Base-by-base conservation (phyloP, 2,329 filamentous ascomycete genomes). In the Cercospora sp. region DNA sequence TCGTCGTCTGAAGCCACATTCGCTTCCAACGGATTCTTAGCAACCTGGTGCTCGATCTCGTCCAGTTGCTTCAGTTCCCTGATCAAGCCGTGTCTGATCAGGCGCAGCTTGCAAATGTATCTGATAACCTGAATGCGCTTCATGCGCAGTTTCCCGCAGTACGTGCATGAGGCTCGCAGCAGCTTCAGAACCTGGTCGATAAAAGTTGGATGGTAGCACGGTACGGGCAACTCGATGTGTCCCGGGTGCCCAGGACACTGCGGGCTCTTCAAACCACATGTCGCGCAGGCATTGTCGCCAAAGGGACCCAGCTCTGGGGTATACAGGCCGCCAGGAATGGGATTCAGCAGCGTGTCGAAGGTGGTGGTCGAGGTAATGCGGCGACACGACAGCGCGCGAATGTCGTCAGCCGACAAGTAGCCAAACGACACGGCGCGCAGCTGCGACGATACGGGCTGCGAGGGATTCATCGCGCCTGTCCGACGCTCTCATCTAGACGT, bases 191-290 rank as follows among this genome's bases (percentile, higher is more conserved):
- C 87, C 79, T 97, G 94, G 78, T 97, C 94, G 84, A 99, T 91
- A 77, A 97, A 98, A 1, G 93, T 91, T n/a, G 94, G 92, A 80
- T 99, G 94, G 79, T 98, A 99, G 63, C 97, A 92, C 58, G 92
- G 92, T 12, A 94, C 90, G 13, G 95, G 94, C 12, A 99, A 89
- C 75, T 97, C 93, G 79, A 99, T 97, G 78, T 99, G 95, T 63
- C 95, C 96, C 68, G 91, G 88, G 82, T 99, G 96, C 66, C 96
- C 96, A 6, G 94, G 93, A 79, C 96, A 99, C 74, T 78, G 76
- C 88, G 88, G 77, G 69, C 89, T 90, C 76, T 90, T 91, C 73
- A 97, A 86, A 73, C 94, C 92, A 82, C 95, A 99, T 79, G 95
- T 99, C 75, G 93, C 87, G 82, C 95, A 99, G 77, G 89, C 84